Base-by-base conservation (phyloP, 2,329 filamentous ascomycete genomes). In the Hymenoscyphus occultus region DNA sequence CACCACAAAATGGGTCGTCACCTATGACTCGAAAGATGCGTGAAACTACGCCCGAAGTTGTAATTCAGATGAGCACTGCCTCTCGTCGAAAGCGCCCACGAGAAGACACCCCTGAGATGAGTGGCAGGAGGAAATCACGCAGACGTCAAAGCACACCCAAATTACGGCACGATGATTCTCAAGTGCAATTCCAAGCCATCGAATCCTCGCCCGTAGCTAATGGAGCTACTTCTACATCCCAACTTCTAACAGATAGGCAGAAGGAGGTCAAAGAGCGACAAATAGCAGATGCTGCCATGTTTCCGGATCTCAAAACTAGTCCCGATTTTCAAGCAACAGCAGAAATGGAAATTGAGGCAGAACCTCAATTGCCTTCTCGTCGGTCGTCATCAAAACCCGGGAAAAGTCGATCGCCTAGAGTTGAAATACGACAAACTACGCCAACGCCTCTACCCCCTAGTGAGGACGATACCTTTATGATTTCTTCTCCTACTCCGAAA, bases 91-190 rank as follows among this genome's bases (percentile, higher is more conserved):
- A 73, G 61, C 66, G 69, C 19, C 66, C 69, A 28, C 65, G 69
- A 7, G 70, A 74, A 57, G 64, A 63, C 16, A 74, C 73, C 5
- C 73, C 71, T n/a, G 77, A 79, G 6, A 74, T 76, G 0, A 73
- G 70, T 5, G 48, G 48, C 7, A 73, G 75, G 13, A 71, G 76
- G 22, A 78, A 77, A 54, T 69, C 76, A 3, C 73, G 75, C 3
- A 72, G 76, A 39, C 69, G 76, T 13, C 70, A 66, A 67, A 74
- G 64, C 14, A 85, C 82, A 58, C 80, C 83, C 19, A 85, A 84
- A 65, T 80, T 88, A 35, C 86, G 90, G 40, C 92, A 96, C 71
- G 86, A 96, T 67, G 85, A 96, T 76, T 96, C 92, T 0, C 92
- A 96, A 72, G 83, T 96, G 32, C 83, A 91, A 56, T 95, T 95